Conservation (phyloP, 495 filamentous ascomycete species). For the Penicillium dipodomyicola region DNA sequence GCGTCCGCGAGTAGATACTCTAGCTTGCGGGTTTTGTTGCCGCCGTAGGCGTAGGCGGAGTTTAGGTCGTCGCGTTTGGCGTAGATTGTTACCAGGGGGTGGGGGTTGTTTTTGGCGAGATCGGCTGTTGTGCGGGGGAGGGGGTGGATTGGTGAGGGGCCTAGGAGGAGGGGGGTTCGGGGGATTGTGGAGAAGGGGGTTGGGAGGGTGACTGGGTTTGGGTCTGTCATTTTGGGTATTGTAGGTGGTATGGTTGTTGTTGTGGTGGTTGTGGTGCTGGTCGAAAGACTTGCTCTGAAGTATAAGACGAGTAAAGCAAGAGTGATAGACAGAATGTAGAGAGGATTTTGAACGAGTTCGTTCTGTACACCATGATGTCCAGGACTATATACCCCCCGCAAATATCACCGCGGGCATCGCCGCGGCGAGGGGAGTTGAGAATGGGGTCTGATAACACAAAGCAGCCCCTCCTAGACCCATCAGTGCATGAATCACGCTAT, state of each 20-base stretch:
- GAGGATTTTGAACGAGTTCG: background rate
- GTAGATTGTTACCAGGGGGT: conserved; percentile 47
- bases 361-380: background rate
- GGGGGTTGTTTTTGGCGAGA: conserved; percentile 41
- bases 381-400: background rate
- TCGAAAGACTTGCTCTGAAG: background rate
- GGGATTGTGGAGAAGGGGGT: conserved; percentile 58
- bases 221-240: background rate
- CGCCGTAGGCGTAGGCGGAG: conserved; percentile 60
- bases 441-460: background rate
- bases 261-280: background rate
- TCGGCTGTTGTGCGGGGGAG: conserved; percentile 57
- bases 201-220: conserved; percentile 40
- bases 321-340: background rate
- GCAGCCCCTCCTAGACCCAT: background rate
- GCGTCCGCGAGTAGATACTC: conserved; percentile 62
- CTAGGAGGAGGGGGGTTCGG: conserved; percentile 51
- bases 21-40: conserved; percentile 66
- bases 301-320: background rate
- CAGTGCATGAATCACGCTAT: background rate
- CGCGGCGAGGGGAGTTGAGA: background rate
- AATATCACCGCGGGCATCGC: conserved; percentile 3
- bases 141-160: conserved; percentile 58
- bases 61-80: conserved; percentile 65
- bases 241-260: background rate